Evolutionary conservation across 1,284 basidiomycete species (phyloP).

Genomic region (Sanghuangporus weigelae): DNA sequence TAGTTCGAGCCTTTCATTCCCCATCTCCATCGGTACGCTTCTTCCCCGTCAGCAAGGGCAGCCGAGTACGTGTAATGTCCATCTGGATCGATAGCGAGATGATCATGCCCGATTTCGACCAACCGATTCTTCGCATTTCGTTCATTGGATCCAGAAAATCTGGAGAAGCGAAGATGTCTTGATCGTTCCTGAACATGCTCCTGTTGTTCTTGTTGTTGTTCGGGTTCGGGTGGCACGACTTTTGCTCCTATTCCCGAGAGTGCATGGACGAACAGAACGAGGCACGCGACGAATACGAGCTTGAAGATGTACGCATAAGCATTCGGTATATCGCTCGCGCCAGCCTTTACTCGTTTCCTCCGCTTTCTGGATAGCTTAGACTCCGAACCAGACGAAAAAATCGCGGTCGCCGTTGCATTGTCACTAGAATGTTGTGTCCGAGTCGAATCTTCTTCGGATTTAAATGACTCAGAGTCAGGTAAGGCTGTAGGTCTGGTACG

Average conservation of each 20-base stretch:
- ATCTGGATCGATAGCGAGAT: not conserved
- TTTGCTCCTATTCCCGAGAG: not conserved
- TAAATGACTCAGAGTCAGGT: not conserved
- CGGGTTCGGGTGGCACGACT: not conserved
- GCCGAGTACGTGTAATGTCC: not conserved
- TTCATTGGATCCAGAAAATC: not conserved
- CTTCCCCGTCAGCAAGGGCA: not conserved
- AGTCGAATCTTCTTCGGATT: not conserved
- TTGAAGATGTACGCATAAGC: not conserved
- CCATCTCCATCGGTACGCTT: not conserved
- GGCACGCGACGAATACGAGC: not conserved
- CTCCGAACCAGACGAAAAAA: not conserved
- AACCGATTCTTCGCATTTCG: not conserved
- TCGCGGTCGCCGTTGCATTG: not conserved
- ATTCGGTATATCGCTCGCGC: not conserved
- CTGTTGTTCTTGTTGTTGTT: not conserved
- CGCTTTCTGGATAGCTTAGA: not conserved
- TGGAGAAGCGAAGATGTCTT: not conserved
- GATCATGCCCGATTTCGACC: not conserved
- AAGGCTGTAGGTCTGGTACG: not conserved
- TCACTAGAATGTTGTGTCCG: not conserved
- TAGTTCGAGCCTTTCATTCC: not conserved
- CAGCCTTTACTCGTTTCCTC: not conserved
- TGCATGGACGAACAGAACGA: not conserved
- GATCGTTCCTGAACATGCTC: too few species aligned